These are phyloP conservation scores for Plectosphaerella sp. DNA, from an alignment of 2,329 filamentous ascomycete genomes.

Conservation along the genomic window DNA sequence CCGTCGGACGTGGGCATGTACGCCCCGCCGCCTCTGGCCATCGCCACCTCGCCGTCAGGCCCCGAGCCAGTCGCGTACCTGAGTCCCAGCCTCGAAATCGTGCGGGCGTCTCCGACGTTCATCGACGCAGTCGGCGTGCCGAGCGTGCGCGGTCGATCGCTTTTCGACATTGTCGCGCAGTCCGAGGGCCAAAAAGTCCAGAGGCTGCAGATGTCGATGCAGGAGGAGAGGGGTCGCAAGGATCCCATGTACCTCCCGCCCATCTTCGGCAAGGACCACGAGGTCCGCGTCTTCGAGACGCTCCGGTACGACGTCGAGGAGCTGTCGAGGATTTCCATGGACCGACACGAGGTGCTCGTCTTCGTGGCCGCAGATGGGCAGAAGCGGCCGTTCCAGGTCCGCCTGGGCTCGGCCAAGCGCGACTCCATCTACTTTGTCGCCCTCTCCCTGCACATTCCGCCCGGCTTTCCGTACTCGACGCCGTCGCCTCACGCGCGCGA, in stretches of 20 bases:
- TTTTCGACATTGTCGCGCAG: conserved; percentile 49
- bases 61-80: conserved; percentile 55
- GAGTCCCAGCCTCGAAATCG: conserved; percentile 53
- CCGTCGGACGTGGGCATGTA: conserved; percentile 45
- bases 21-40: conserved; percentile 34
- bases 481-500: conserved; percentile 41
- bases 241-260: conserved; percentile 62
- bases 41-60: conserved; percentile 24
- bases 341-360: conserved; percentile 50
- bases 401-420: conserved; percentile 54
- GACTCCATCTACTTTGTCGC: conserved; percentile 61
- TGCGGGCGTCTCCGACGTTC: conserved; percentile 52
- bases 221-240: conserved; percentile 52
- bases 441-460: conserved; percentile 34
- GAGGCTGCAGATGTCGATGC: conserved; percentile 45
- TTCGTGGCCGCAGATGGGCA: conserved; percentile 51
- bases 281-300: conserved; percentile 49
- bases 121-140: conserved; percentile 48
- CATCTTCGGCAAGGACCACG: conserved; percentile 51
- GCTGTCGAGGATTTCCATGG: conserved; percentile 44
- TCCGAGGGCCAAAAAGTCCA: conserved; percentile 49
- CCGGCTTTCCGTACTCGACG: conserved; percentile 36
- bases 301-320: conserved; percentile 52
- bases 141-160: conserved; percentile 40
- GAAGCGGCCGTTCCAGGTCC: conserved; percentile 42